Evolutionary conservation across 2,329 filamentous ascomycete species (phyloP).

Genomic region (Dactylellina haptotyla): DNA sequence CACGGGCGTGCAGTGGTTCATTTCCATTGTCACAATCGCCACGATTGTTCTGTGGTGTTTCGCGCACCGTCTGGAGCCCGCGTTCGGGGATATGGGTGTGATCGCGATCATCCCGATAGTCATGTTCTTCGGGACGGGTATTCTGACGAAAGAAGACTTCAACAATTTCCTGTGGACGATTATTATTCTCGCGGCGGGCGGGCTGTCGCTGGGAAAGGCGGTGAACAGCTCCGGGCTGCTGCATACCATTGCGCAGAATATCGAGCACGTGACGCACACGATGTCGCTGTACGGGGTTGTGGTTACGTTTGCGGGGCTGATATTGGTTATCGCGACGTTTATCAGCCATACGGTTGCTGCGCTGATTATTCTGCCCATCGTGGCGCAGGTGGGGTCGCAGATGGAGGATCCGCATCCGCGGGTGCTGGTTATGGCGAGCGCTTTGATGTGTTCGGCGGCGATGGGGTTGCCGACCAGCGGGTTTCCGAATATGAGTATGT

Average conservation of each 20-base stretch:
- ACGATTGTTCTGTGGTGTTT: slow-evolving; percentile 95
- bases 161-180: slow-evolving; percentile 99
- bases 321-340: slow-evolving; percentile 93
- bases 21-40: slow-evolving; percentile 79
- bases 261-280: slow-evolving; percentile 77
- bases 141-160: slow-evolving; percentile 98
- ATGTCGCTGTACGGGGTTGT: slow-evolving; percentile 87
- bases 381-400: slow-evolving; percentile 81
- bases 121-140: slow-evolving; percentile 94
- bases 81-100: slow-evolving; percentile 98
- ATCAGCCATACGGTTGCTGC: slow-evolving; percentile 98
- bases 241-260: slow-evolving; percentile 82
- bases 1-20: slow-evolving; percentile 90
- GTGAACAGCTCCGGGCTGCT: slow-evolving; percentile 92
- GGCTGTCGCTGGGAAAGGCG: slow-evolving; percentile 89
- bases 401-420: slow-evolving; percentile 95
- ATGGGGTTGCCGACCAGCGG: slow-evolving; percentile 96
- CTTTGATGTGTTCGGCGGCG: slow-evolving; percentile 96
- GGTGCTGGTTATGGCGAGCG: slow-evolving; percentile 81
- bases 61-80: slow-evolving; percentile 82
- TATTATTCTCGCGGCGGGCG: slow-evolving; percentile 95
- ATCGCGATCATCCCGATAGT: slow-evolving; percentile 96
- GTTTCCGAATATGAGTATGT: slow-evolving; percentile 99
- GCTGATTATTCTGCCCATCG: slow-evolving; percentile 90
- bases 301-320: slow-evolving; percentile 83